Evolutionary conservation across 2,329 filamentous ascomycete genomes (phyloP).

Genomic region (Aspergillus terreus): DNA sequence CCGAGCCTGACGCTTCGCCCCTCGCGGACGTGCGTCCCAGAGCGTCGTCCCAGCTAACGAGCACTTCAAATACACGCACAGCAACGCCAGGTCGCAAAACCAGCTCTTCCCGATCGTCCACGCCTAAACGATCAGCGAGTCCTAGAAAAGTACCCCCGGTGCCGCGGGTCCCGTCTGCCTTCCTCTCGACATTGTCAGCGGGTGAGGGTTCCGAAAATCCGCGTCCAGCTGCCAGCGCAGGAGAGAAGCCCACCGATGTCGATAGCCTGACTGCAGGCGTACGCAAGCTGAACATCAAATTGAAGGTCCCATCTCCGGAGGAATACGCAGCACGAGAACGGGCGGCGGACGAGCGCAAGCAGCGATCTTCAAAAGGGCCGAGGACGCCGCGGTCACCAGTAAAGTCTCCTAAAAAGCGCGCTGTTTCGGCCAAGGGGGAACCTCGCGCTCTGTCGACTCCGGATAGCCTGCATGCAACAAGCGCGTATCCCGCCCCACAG

Average conservation of each 20-base stretch:
- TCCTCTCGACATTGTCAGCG: slow-evolving; percentile 20
- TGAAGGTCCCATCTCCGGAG: slow-evolving; percentile 56
- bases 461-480: slow-evolving; percentile 1
- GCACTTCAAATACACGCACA: not conserved
- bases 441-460: slow-evolving; percentile 9
- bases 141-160: slow-evolving; percentile 40
- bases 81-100: slow-evolving; percentile 56
- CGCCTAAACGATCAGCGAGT: slow-evolving; percentile 32
- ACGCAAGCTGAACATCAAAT: slow-evolving; percentile 52
- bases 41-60: slow-evolving; percentile 6
- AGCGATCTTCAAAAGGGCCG: slow-evolving; percentile 18
- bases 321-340: slow-evolving; percentile 54
- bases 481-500: slow-evolving; percentile 2
- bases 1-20: not conserved
- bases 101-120: slow-evolving; percentile 47
- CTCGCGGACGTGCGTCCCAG: slow-evolving; percentile 6
- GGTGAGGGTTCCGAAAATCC: slow-evolving; percentile 5
- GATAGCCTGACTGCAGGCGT: slow-evolving; percentile 52
- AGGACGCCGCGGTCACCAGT: slow-evolving; percentile 25
- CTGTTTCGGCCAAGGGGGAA: slow-evolving; percentile 5
- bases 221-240: not conserved
- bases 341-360: slow-evolving; percentile 40
- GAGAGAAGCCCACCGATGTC: slow-evolving; percentile 32
- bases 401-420: slow-evolving; percentile 22
- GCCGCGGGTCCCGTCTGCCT: slow-evolving; percentile 39